Percentiles rank a stretch among this genome's conserved stretches.
These are phyloP conservation scores for Paramecium caudatum DNA, from an alignment of 73 alveolate species.

Conservation along the genomic window DNA sequence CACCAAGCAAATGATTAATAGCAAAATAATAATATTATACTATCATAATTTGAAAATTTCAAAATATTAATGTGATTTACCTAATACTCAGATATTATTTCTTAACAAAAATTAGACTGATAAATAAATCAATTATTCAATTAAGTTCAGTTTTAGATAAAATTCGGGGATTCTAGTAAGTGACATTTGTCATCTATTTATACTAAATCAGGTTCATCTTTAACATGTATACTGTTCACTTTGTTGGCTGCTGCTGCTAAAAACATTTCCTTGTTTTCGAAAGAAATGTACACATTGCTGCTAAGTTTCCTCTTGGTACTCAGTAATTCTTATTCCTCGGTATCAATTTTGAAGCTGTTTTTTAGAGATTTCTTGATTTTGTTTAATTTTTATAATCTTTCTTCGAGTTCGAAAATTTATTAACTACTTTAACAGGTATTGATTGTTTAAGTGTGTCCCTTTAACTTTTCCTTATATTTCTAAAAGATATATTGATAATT, in stretches of 20 bases:
- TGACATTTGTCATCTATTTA: conserved; percentile 66
- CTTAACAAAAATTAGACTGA: background rate
- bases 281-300: conserved; percentile 59
- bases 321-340: conserved; percentile 58
- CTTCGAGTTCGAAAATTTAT: conserved; percentile 52
- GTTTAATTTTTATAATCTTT: conserved; percentile 18
- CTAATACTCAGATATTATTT: background rate
- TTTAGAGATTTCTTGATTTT: conserved; percentile 40
- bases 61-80: background rate
- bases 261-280: conserved; percentile 66
- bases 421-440: conserved; percentile 27
- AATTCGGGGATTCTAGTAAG: conserved; percentile 65
- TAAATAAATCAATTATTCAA: background rate
- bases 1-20: too few relatives aligned
- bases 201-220: conserved; percentile 67
- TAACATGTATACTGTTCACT: conserved; percentile 32
- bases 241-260: conserved; percentile 61
- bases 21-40: too few relatives aligned
- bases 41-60: too few relatives aligned
- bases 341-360: conserved; percentile 35
- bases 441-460: conserved; percentile 3
- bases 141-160: conserved; percentile 49
- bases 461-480: conserved; percentile 54
- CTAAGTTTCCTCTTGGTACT: conserved; percentile 44
- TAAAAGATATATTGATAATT: background rate